phyloP scores from a whole-genome alignment of 441 rosid genomes.

The Croton laevigatus region DNA sequence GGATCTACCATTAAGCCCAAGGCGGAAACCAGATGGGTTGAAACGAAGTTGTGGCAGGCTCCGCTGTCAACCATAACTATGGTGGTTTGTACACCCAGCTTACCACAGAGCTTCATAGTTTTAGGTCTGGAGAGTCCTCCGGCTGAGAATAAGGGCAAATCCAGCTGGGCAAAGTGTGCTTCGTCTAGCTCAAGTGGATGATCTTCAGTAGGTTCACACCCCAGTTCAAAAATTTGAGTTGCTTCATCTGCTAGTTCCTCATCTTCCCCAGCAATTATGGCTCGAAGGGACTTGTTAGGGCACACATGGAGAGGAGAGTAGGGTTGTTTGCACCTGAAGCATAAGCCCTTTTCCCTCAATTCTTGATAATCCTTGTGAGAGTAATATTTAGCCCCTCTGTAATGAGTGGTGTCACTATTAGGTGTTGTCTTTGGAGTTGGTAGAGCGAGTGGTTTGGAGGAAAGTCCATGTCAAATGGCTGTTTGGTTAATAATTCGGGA shows the following conservation, averaged over 20 bases:
- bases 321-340: neutral
- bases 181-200: neutral
- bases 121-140: too few species aligned
- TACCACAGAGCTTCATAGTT: too few species aligned
- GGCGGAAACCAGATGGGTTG: neutral
- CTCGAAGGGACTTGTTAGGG: neutral
- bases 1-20: neutral
- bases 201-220: neutral
- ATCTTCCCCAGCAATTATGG: neutral
- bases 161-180: neutral
- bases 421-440: neutral
- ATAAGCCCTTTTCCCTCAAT: neutral
- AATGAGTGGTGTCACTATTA: too few species aligned
- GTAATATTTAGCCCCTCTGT: neutral
- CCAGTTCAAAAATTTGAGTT: neutral
- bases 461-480: neutral
- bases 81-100: too few species aligned
- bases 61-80: neutral
- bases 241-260: neutral
- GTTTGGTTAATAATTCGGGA: neutral
- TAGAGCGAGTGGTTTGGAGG: too few species aligned
- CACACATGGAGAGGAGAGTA: neutral
- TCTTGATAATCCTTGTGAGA: conserved; percentile 1
- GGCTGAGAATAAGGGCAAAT: too few species aligned
- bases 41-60: neutral